Percentiles rank a stretch among this genome's conserved stretches.
These are phyloP conservation scores for Suhomyces kilbournensis DNA, from an alignment of 805 yeast species.

Conservation along the genomic window DNA sequence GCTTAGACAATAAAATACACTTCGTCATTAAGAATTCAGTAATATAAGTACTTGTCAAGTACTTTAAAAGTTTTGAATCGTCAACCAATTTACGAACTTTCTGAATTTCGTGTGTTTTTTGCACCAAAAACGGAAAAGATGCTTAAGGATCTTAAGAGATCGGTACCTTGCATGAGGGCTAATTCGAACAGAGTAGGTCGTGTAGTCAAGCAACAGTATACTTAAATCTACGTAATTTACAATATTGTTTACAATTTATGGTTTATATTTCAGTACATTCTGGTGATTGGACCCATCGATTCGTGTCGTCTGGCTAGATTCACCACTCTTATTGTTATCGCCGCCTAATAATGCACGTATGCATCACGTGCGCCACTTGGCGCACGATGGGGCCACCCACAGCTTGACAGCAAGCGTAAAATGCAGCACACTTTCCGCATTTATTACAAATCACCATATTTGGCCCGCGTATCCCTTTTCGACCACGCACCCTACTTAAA, in stretches of 20 bases:
- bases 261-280: neutral
- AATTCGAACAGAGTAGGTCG: neutral
- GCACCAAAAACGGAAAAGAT: neutral
- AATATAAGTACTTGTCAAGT: too few relatives aligned
- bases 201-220: neutral
- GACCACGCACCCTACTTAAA: constrained; percentile 6
- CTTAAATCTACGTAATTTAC: too few relatives aligned
- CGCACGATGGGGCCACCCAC: neutral
- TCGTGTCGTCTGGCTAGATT: neutral
- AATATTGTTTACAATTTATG: too few relatives aligned
- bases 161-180: neutral
- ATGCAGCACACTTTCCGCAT: constrained; percentile 6
- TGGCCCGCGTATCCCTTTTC: constrained; percentile 6
- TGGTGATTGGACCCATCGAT: neutral
- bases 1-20: neutral
- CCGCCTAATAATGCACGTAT: neutral
- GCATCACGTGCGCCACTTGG: neutral
- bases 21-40: too few relatives aligned
- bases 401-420: constrained; percentile 2
- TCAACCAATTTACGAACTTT: neutral
- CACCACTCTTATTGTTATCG: neutral
- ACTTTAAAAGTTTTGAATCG: too few relatives aligned
- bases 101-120: neutral
- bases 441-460: constrained; percentile 9
- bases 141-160: neutral